Evolutionary conservation across 176 grass and related monocot species (phyloP).

Genomic region (Juncus inflexus): DNA sequence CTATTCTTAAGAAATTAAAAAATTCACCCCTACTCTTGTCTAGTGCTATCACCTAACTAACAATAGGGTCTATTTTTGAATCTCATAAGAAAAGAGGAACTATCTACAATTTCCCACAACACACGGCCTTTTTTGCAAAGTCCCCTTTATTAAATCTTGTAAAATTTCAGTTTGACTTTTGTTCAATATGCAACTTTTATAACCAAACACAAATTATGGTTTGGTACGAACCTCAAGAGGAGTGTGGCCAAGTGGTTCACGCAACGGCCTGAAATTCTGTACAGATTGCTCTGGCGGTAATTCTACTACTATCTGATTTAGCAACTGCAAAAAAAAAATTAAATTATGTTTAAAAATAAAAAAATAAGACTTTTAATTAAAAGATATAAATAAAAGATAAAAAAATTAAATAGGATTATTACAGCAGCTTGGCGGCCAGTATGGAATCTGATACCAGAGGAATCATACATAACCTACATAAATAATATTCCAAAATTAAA

Average conservation of each 20-base stretch:
- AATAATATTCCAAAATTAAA: neutral
- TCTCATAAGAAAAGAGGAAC: too few species aligned
- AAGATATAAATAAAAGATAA: conserved; percentile 12
- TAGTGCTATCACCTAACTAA: too few species aligned
- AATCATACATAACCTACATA: conserved; percentile 97
- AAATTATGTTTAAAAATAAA: conserved; percentile 18
- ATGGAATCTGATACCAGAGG: conserved; percentile 91
- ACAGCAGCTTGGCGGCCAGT: conserved; percentile 95
- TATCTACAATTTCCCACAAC: too few species aligned
- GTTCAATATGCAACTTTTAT: neutral
- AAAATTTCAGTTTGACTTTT: neutral
- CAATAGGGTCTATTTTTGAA: too few species aligned
- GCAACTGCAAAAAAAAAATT: conserved; percentile 49
- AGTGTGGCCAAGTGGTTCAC: conserved; percentile 86
- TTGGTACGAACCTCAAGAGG: conserved; percentile 71
- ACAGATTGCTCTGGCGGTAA: conserved; percentile 78
- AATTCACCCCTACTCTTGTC: too few species aligned
- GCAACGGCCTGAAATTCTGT: conserved; percentile 72
- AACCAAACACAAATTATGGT: conserved; percentile 7
- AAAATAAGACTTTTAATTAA: conserved; percentile 10
- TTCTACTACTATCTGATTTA: conserved; percentile 98
- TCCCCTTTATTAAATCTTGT: neutral
- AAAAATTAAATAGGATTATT: conserved; percentile 28
- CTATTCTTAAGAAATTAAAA: too few species aligned
- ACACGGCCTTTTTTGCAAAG: neutral